Conservation (phyloP, 163 green algal species). For the Chlamydomonas reinhardtii region DNA sequence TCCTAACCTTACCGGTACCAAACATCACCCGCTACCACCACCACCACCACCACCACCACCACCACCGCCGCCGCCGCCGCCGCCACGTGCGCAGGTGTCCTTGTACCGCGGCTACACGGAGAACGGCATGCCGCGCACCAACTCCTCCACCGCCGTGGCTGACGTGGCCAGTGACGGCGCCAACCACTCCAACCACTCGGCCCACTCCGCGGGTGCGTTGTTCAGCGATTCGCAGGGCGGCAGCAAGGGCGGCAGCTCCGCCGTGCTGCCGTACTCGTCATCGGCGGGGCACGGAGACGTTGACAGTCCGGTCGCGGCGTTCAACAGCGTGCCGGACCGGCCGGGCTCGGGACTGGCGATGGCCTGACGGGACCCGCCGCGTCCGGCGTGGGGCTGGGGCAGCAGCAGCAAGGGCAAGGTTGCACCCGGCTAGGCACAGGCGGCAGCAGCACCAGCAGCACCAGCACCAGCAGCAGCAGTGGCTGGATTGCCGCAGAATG, state of each 20-base stretch:
- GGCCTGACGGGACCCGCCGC: too few relatives aligned
- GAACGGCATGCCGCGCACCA: conserved; percentile 3
- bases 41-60: too few relatives aligned
- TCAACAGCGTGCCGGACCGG: neutral
- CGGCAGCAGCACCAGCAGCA: too few relatives aligned
- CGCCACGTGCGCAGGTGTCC: neutral
- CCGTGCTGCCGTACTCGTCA: neutral
- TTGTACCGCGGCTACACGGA: conserved; percentile 41
- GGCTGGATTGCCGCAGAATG: too few relatives aligned
- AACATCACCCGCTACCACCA: too few relatives aligned
- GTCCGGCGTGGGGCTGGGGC: too few relatives aligned
- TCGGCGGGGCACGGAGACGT: neutral
- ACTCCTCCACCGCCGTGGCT: conserved; percentile 13
- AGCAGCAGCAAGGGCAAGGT: too few relatives aligned
- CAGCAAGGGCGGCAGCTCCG: neutral
- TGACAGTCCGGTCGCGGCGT: conserved; percentile 37
- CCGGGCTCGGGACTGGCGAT: neutral
- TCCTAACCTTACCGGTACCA: too few relatives aligned
- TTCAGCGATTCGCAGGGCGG: too few relatives aligned
- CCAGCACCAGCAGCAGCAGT: too few relatives aligned
- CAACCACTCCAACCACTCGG: conserved; percentile 37
- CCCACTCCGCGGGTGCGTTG: neutral
- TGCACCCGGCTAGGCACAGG: too few relatives aligned
- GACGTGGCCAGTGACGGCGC: conserved; percentile 20
- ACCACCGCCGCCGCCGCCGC: too few relatives aligned